A percentile compares a stretch with the other conserved stretches of the same genome.
These are phyloP conservation scores for Schizochytrium sp. DNA, from an alignment of 108 stramenopile species.

Conservation along the genomic window DNA sequence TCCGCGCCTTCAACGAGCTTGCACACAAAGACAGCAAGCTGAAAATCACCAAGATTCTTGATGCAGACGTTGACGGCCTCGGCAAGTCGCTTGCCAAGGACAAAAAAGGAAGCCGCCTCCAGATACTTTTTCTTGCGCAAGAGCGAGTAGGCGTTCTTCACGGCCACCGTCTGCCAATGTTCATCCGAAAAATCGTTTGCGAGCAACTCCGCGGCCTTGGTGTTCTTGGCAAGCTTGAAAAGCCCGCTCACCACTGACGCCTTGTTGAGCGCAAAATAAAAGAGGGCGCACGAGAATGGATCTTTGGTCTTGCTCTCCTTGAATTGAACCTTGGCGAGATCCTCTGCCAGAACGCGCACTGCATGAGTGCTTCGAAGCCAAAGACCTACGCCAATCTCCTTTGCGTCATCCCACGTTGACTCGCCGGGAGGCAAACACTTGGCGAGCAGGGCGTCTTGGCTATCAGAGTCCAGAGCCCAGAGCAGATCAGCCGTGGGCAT, in stretches of 20 bases:
- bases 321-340: neutral
- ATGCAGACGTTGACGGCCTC: neutral
- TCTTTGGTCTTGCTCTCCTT: neutral
- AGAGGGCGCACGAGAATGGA: neutral
- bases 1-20: neutral
- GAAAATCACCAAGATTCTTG: neutral
- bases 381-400: neutral
- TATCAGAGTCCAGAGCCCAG: neutral
- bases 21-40: neutral
- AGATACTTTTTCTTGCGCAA: neutral
- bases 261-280: conserved; percentile 10
- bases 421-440: neutral
- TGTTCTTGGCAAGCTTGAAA: neutral
- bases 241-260: conserved; percentile 10
- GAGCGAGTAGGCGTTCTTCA: neutral
- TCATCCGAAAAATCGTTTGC: conserved; percentile 8
- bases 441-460: neutral
- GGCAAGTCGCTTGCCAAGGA: neutral
- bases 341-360: neutral
- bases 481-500: neutral
- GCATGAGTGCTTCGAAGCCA: neutral
- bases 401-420: neutral
- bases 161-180: neutral
- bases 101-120: neutral
- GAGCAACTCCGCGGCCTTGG: neutral